phyloP scores from a whole-genome alignment of 495 filamentous ascomycete genomes.

The Cercophora sp. region DNA sequence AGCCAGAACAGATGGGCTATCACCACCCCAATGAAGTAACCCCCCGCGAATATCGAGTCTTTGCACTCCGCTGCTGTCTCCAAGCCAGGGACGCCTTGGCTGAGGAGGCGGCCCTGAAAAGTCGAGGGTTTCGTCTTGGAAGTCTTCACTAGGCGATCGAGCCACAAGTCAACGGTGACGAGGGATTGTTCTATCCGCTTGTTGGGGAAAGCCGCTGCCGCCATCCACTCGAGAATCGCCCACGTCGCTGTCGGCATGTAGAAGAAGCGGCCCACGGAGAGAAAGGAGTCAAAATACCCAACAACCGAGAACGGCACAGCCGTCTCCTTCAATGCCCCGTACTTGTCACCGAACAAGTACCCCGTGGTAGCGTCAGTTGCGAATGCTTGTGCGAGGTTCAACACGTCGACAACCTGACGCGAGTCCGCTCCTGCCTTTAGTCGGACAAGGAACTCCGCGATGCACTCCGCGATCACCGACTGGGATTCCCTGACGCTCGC shows the following conservation, averaged over 20 bases:
- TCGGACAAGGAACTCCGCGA: not conserved
- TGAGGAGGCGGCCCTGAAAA: slow-evolving; percentile 5
- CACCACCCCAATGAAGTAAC: slow-evolving; percentile 4
- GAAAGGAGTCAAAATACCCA: slow-evolving; percentile 1
- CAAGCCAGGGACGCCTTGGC: not conserved
- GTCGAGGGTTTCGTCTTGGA: slow-evolving; percentile 1
- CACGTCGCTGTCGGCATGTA: not conserved
- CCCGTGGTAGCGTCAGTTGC: not conserved
- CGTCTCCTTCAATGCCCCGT: slow-evolving; percentile 7
- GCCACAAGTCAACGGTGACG: not conserved
- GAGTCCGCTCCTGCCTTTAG: not conserved
- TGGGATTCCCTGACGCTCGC: not conserved
- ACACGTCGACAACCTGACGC: not conserved
- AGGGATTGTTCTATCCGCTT: not conserved
- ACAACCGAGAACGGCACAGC: not conserved
- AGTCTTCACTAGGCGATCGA: slow-evolving; percentile 4
- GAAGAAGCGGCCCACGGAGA: slow-evolving; percentile 1
- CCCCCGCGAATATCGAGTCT: slow-evolving; percentile 3
- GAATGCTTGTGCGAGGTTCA: slow-evolving; percentile 1
- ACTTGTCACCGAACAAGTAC: not conserved
- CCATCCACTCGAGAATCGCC: not conserved
- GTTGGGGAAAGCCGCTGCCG: not conserved
- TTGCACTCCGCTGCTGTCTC: slow-evolving; percentile 7
- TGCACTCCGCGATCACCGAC: not conserved
- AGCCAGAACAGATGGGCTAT: slow-evolving; percentile 1